phyloP scores from a whole-genome alignment of 2,329 filamentous ascomycete genomes.

The Ambrosiella beaveri region DNA sequence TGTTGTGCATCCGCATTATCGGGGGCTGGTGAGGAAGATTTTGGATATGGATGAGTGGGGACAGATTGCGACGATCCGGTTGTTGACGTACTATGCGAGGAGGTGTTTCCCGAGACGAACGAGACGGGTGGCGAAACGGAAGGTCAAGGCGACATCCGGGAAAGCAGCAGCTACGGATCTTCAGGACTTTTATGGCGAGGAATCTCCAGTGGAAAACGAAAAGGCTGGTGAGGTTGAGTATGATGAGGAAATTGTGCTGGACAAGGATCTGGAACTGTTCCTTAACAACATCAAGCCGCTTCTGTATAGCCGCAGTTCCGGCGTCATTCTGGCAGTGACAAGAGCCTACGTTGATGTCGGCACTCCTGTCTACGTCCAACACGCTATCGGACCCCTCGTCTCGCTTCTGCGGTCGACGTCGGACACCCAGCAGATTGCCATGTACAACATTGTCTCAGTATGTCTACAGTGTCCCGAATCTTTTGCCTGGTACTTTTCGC shows the following conservation, averaged over 20 bases:
- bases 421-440: constrained; percentile 75
- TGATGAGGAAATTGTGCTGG: constrained; percentile 44
- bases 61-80: constrained; percentile 62
- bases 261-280: constrained; percentile 69
- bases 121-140: constrained; percentile 26
- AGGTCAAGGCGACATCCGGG: not conserved
- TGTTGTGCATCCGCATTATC: constrained; percentile 80
- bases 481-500: constrained; percentile 78
- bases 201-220: constrained; percentile 19
- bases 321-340: constrained; percentile 74
- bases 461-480: constrained; percentile 56
- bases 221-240: constrained; percentile 30
- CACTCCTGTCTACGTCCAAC: constrained; percentile 55
- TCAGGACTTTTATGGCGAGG: constrained; percentile 68
- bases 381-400: constrained; percentile 66
- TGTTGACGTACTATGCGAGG: constrained; percentile 73
- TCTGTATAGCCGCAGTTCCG: constrained; percentile 81
- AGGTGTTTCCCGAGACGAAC: constrained; percentile 67
- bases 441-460: constrained; percentile 92
- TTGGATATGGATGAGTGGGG: constrained; percentile 99
- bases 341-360: constrained; percentile 75
- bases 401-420: constrained; percentile 69
- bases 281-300: constrained; percentile 68
- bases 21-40: constrained; percentile 67
- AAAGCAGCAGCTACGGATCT: constrained; percentile 21